A percentile compares a stretch with the other conserved stretches of the same genome.
Conservation (phyloP, 1,139 yeast species). For the Kluyveromyces sp. region DNA sequence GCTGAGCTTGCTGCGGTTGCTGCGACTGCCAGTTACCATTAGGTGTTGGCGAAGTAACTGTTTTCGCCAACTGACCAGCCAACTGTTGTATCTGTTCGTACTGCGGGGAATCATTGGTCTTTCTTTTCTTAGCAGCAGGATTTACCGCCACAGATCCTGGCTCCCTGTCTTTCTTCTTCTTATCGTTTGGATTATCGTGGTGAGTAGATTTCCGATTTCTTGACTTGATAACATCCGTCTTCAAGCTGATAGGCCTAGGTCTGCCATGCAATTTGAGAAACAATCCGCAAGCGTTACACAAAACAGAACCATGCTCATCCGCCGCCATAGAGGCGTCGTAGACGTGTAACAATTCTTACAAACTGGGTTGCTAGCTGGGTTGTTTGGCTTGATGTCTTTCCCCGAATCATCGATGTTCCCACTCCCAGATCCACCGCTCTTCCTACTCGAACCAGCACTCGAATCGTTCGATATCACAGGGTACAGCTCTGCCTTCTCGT, state of each 20-base stretch:
- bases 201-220: slow-evolving; percentile 53
- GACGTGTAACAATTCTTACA: slow-evolving; percentile 90
- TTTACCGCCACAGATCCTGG: background rate
- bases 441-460: background rate
- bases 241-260: slow-evolving; percentile 82
- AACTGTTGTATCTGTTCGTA: too few species aligned
- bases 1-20: too few species aligned
- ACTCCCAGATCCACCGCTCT: background rate
- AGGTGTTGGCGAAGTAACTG: too few species aligned
- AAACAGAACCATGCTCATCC: slow-evolving; percentile 91
- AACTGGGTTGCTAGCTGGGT: slow-evolving; percentile 37
- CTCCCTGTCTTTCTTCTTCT: slow-evolving; percentile 11
- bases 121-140: slow-evolving; percentile 5
- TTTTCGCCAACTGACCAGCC: too few species aligned
- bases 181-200: slow-evolving; percentile 27
- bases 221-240: slow-evolving; percentile 86
- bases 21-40: too few species aligned
- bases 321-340: slow-evolving; percentile 91
- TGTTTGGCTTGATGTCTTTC: slow-evolving; percentile 3
- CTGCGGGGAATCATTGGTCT: background rate
- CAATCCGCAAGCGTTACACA: slow-evolving; percentile 93
- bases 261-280: slow-evolving; percentile 87
- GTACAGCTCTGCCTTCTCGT: background rate
- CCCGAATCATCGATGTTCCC: background rate
- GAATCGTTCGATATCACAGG: slow-evolving; percentile 1